These are phyloP conservation scores for Leucocoprinus leucothites DNA, from an alignment of 768 basidiomycete species.

Conservation along the genomic window DNA sequence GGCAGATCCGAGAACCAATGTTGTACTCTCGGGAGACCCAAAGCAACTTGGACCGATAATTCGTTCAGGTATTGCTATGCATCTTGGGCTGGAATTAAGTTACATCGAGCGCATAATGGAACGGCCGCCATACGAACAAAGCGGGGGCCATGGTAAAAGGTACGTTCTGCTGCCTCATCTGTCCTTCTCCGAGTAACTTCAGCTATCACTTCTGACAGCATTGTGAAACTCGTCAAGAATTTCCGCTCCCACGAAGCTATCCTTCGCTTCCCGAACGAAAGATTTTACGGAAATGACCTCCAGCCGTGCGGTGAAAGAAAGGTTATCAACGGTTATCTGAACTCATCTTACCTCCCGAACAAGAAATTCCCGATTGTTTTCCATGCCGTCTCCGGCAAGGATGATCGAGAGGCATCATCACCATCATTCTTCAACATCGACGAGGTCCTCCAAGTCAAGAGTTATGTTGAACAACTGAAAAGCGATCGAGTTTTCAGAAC, in stretches of 20 bases:
- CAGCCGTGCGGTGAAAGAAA: conserved; percentile 39
- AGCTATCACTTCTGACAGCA: conserved; percentile 28
- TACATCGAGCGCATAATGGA: conserved; percentile 60
- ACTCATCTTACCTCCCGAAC: conserved; percentile 37
- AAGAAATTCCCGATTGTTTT: conserved; percentile 60
- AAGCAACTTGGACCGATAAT: conserved; percentile 73
- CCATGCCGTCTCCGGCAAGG: conserved; percentile 56
- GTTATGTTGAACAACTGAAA: conserved; percentile 40
- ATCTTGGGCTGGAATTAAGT: conserved; percentile 55
- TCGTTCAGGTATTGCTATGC: conserved; percentile 51
- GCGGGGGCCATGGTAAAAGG: conserved; percentile 26
- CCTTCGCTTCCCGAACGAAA: conserved; percentile 56
- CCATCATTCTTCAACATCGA: conserved; percentile 73
- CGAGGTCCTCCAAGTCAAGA: conserved; percentile 51
- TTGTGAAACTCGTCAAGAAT: conserved; percentile 62
- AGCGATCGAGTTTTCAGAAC: conserved; percentile 33
- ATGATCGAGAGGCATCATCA: conserved; percentile 62
- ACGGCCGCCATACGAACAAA: conserved; percentile 13
- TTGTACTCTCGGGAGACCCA: conserved; percentile 67
- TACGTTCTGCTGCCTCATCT: conserved; percentile 14
- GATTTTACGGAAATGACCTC: conserved; percentile 57
- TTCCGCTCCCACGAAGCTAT: conserved; percentile 64
- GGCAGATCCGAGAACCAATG: conserved; percentile 47
- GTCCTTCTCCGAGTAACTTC: not conserved
- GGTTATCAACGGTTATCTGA: conserved; percentile 37